Base-by-base conservation (phyloP, 495 filamentous ascomycete species). In the Aspergillus ostianus region DNA sequence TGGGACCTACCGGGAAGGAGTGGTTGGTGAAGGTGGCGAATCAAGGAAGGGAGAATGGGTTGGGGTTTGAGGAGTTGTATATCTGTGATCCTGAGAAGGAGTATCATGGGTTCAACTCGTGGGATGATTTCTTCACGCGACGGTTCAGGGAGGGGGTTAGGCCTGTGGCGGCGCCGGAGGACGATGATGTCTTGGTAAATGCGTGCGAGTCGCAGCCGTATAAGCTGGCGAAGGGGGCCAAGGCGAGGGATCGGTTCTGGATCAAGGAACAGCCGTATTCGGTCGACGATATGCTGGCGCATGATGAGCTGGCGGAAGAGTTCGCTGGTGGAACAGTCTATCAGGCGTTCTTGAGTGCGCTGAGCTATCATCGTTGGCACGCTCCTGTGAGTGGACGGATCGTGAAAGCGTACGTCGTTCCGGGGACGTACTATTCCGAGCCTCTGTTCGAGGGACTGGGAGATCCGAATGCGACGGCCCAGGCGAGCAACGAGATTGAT, bases 101-200 rank as follows among this genome's bases (percentile, higher is more conserved):
- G 41, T 50, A 64, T 47, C 67, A 82, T 80, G 89, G 88, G 20
- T 79, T 78, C 69, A 80, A 75, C 46, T 90, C 86, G 1, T 91
- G 89, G 89, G 87, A 92, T 59, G 77, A 87, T 57, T 92, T 91
- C 74, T 92, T 92, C 73, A 89, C 85, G 0, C 83, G 89, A 17
- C 47, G 76, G 2, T 81, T 90, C 53, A 74, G 74, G 1, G 69
- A 77, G 0, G 72, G 73, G 13, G 75, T 85, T 2, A 82, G 89
- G 0, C 88, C 88, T 4, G 71, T 90, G 6, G 82, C 80, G 0
- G 67, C 71, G 0, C 84, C 85, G 0, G 75, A 70, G 0, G 66
- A 77, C 27, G 53, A 61, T 5, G 52, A 65, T 5, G 77, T 90
- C 19, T 82, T 91, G 29, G 79, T 74, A 30, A 90, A 87, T 65